These are phyloP conservation scores for Tetrastigma voinierianum DNA, from an alignment of 164 flowering plant genomes.

Conservation along the genomic window DNA sequence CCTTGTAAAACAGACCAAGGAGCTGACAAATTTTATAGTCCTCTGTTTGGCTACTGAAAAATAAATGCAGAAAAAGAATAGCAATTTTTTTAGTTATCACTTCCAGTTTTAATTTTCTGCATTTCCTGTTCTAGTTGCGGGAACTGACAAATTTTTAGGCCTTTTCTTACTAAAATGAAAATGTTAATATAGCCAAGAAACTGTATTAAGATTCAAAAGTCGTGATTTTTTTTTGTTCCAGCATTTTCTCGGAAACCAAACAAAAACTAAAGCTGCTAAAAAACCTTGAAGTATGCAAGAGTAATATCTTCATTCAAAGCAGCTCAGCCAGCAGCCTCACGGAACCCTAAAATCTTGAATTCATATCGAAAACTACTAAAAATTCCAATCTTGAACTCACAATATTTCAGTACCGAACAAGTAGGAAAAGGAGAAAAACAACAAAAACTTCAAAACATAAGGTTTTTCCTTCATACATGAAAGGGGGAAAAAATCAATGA, in stretches of 20 bases:
- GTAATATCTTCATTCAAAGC: not conserved
- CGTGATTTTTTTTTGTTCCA: not conserved
- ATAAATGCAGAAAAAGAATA: too few species aligned
- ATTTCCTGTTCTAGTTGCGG: not conserved
- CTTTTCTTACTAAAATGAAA: not conserved
- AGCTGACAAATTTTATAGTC: too few species aligned
- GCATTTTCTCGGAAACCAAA: not conserved
- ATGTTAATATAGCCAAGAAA: not conserved
- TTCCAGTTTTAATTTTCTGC: not conserved
- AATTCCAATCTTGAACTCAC: not conserved
- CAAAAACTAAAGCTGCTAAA: not conserved
- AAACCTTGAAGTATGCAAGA: not conserved
- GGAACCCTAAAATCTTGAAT: constrained; percentile 2
- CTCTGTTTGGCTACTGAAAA: too few species aligned
- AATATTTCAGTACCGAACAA: not conserved
- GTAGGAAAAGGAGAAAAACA: not conserved
- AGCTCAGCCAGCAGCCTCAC: not conserved
- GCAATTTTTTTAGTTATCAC: too few species aligned
- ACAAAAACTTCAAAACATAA: not conserved
- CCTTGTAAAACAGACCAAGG: too few species aligned
- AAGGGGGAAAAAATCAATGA: too few species aligned
- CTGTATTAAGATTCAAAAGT: not conserved
- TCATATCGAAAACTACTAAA: not conserved
- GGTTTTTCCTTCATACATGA: not conserved
- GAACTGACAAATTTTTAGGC: too few species aligned